Conservation (phyloP, 768 basidiomycete species). For the Russula foetens region DNA sequence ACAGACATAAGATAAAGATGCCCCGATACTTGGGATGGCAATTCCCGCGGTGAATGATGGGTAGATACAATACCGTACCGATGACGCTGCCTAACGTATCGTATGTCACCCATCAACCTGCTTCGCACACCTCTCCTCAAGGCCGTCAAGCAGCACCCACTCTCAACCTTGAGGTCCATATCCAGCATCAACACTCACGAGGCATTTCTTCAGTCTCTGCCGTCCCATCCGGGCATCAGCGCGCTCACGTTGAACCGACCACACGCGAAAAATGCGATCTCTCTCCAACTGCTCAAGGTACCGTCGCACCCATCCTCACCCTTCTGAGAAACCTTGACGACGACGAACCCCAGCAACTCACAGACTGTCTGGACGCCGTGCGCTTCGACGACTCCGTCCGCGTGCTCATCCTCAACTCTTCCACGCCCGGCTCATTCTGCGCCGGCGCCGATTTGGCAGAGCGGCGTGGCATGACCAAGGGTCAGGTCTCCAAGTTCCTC, state of each 20-base stretch:
- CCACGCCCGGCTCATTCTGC: slow-evolving; percentile 74
- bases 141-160: neutral
- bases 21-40: neutral
- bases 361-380: slow-evolving; percentile 7
- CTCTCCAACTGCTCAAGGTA: slow-evolving; percentile 18
- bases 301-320: too few species aligned
- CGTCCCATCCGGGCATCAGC: slow-evolving; percentile 9
- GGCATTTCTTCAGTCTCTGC: slow-evolving; percentile 12
- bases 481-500: slow-evolving; percentile 73
- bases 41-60: neutral
- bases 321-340: too few species aligned
- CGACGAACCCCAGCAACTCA: slow-evolving; percentile 7
- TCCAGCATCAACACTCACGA: slow-evolving; percentile 11
- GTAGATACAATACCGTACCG: too few species aligned
- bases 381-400: slow-evolving; percentile 54
- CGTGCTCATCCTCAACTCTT: slow-evolving; percentile 76
- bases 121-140: neutral
- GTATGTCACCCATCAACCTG: slow-evolving; percentile 1
- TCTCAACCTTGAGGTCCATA: neutral
- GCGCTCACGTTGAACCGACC: slow-evolving; percentile 18
- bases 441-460: slow-evolving; percentile 88
- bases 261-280: slow-evolving; percentile 17
- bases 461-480: slow-evolving; percentile 70
- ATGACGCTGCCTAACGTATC: too few species aligned
- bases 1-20: neutral